Evolutionary conservation across 2,329 filamentous ascomycete species (phyloP).

Genomic region (Neodidymelliopsis sp.): DNA sequence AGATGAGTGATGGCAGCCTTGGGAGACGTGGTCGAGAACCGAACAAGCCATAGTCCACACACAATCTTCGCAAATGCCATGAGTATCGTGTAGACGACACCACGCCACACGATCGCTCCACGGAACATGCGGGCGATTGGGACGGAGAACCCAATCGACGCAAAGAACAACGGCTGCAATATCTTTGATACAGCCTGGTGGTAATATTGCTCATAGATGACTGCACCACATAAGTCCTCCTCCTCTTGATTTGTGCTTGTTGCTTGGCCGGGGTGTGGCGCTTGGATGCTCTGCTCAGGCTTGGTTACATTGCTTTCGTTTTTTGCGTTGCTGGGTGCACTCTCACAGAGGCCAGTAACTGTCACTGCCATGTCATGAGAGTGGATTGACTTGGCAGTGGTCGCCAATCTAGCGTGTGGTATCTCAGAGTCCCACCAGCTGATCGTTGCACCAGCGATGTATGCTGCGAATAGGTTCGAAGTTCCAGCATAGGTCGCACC

Average conservation of each 20-base stretch:
- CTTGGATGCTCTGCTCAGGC: not conserved
- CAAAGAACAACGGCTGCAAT: constrained; percentile 77
- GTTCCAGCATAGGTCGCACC: constrained; percentile 67
- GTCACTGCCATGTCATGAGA: not conserved
- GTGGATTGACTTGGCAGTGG: not conserved
- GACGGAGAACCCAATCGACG: constrained; percentile 78
- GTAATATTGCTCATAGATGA: constrained; percentile 59
- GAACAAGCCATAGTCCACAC: constrained; percentile 52
- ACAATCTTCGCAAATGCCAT: constrained; percentile 66
- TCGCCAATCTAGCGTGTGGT: constrained; percentile 27
- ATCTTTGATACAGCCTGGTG: constrained; percentile 58
- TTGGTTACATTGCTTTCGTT: not conserved
- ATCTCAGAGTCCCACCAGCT: constrained; percentile 65
- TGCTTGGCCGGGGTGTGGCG: not conserved
- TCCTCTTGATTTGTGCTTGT: not conserved
- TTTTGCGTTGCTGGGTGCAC: not conserved
- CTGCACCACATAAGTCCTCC: constrained; percentile 26
- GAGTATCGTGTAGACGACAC: constrained; percentile 73
- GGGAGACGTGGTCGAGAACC: constrained; percentile 37
- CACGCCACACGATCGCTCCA: constrained; percentile 71
- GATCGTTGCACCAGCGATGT: constrained; percentile 63
- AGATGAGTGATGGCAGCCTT: constrained; percentile 13
- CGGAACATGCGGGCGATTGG: constrained; percentile 75
- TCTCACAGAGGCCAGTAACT: not conserved
- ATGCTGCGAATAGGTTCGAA: constrained; percentile 69